A percentile compares a stretch with the other conserved stretches of the same genome.
These are phyloP conservation scores for Auriscalpium microsporum DNA, from an alignment of 768 basidiomycete species.

Conservation along the genomic window DNA sequence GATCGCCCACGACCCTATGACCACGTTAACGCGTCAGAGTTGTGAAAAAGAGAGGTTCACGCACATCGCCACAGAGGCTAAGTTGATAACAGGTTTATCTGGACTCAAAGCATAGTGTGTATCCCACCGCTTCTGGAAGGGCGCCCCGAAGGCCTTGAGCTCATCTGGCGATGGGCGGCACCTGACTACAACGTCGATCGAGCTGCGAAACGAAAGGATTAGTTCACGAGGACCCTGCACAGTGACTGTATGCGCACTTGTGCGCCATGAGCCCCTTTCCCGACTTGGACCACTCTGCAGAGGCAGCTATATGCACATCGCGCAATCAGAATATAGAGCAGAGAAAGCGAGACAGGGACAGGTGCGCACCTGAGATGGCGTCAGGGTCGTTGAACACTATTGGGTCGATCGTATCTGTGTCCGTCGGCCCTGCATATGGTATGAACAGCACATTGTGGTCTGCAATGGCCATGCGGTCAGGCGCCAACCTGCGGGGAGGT, in stretches of 20 bases:
- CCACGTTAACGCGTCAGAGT: background rate
- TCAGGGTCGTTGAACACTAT: constrained; percentile 10
- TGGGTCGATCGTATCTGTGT: constrained; percentile 15
- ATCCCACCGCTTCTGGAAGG: too few relatives aligned
- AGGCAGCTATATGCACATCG: constrained; percentile 20
- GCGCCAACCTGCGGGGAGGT: background rate
- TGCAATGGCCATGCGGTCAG: background rate
- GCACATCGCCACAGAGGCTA: too few relatives aligned
- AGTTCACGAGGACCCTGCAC: too few relatives aligned
- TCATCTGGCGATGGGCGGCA: too few relatives aligned
- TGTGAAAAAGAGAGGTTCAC: background rate
- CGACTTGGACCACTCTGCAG: constrained; percentile 24
- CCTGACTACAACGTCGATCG: too few relatives aligned
- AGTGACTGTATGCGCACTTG: constrained; percentile 31
- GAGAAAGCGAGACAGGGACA: background rate
- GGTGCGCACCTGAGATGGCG: constrained; percentile 13
- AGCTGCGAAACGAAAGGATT: constrained; percentile 3
- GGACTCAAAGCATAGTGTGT: too few relatives aligned
- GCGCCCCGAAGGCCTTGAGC: too few relatives aligned
- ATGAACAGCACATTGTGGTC: constrained; percentile 17
- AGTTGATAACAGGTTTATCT: too few relatives aligned
- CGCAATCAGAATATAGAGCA: background rate
- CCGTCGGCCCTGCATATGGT: constrained; percentile 10
- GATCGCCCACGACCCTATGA: background rate
- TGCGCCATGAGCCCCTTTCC: constrained; percentile 44